Base-by-base conservation (phyloP, 352 stramenopile species). In the Phytophthora kernoviae region DNA sequence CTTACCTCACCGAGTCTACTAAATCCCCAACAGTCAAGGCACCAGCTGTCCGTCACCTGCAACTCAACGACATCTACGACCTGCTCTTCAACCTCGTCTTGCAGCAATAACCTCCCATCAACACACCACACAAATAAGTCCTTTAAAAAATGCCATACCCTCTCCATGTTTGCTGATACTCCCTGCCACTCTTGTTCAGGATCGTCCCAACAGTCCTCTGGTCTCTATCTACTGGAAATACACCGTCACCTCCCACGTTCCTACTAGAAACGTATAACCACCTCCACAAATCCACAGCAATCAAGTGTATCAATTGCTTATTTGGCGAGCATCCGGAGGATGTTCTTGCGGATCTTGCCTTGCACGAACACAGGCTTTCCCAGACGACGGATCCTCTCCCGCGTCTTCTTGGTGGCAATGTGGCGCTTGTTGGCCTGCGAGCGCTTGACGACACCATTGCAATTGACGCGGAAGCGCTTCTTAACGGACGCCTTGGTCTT, bases 391-490 rank as follows among this genome's bases (percentile, higher is more conserved):
- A 94, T 90, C 49, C 81, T 81, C 57, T 92, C 79, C 51, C 80
- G 82, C 39, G 75, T 91, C 78, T 94, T 94, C 65, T 94, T 91
- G 27, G 84, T 93, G 20, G 81, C 82, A 58, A 93, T 87, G 68
- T 93, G 84, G 61, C 84, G 79, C 79, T 93, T 93, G 69, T 89
- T 89, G 61, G 81, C 78, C 62, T 91, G 80, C 24, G 75, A 70
- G 54, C 84, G 81, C 77, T 91, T 91, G 15, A 93, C 81, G 52
- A 90, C 65, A 6, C 84, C 84, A 58, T 93, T 93, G 56, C 54
- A 64, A 68, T 93, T 93, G 36, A 93, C 81, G 46, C 79, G 82
- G 70, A 93, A 93, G 66, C 84, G 84, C 68, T 93, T 93, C 70
- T 93, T 93, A 20, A 93, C 84, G 10, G 81, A 58, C 48, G 84